A percentile compares a stretch with the other conserved stretches of the same genome.
Evolutionary conservation across 495 filamentous ascomycete genomes (phyloP).

Genomic region (Aspergillus biplanus): DNA sequence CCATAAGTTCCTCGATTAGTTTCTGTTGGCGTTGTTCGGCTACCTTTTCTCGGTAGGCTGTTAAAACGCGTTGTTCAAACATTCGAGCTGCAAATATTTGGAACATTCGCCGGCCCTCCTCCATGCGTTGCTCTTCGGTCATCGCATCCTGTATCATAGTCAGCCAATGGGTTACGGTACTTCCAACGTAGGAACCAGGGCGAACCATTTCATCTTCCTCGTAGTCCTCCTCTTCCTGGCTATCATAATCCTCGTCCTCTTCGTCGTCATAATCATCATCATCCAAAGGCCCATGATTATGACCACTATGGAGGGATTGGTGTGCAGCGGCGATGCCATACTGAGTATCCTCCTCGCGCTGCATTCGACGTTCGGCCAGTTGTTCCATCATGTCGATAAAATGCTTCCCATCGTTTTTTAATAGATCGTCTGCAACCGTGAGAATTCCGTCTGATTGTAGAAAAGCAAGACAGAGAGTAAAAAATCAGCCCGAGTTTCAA

Average conservation of each 20-base stretch:
- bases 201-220: slow-evolving; percentile 84
- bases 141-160: slow-evolving; percentile 73
- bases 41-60: slow-evolving; percentile 96
- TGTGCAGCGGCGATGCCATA: slow-evolving; percentile 63
- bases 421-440: slow-evolving; percentile 95
- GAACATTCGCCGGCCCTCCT: slow-evolving; percentile 98
- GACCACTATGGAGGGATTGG: slow-evolving; percentile 62
- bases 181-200: slow-evolving; percentile 7
- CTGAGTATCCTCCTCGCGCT: slow-evolving; percentile 89
- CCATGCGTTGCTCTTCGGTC: slow-evolving; percentile 98
- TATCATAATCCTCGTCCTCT: slow-evolving; percentile 87
- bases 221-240: slow-evolving; percentile 82
- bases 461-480: slow-evolving; percentile 17
- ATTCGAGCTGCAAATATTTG: slow-evolving; percentile 99
- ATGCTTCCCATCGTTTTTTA: slow-evolving; percentile 98
- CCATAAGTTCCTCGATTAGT: slow-evolving; percentile 87
- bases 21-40: slow-evolving; percentile 88
- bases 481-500: slow-evolving; percentile 31
- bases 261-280: slow-evolving; percentile 78
- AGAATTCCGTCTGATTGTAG: slow-evolving; percentile 82
- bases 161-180: slow-evolving; percentile 30
- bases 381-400: slow-evolving; percentile 99
- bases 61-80: slow-evolving; percentile 97
- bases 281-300: slow-evolving; percentile 68
- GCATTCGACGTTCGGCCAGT: slow-evolving; percentile 95